phyloP scores from a whole-genome alignment of 2,329 filamentous ascomycete genomes.

The Corniculantispora saksenae region DNA sequence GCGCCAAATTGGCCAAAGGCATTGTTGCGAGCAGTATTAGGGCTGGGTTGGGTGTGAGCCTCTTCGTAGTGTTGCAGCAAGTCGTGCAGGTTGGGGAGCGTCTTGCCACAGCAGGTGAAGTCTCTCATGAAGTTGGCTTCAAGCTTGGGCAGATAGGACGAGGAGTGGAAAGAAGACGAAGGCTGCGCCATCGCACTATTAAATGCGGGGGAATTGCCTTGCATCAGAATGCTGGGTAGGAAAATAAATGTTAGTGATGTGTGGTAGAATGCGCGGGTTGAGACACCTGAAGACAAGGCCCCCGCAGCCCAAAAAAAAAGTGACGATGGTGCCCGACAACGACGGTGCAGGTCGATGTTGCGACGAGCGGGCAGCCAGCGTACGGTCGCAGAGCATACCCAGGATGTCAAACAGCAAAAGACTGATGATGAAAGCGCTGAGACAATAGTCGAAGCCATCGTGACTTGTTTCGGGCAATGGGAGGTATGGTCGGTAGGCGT shows the following conservation, averaged over 20 bases:
- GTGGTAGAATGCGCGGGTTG: slow-evolving; percentile 15
- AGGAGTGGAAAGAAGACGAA: slow-evolving; percentile 97
- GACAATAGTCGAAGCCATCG: not conserved
- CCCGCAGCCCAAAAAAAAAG: slow-evolving; percentile 15
- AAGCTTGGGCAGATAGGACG: slow-evolving; percentile 92
- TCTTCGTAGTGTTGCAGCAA: slow-evolving; percentile 96
- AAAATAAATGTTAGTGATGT: slow-evolving; percentile 26
- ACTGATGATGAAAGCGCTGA: not conserved
- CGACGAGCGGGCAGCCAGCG: not conserved
- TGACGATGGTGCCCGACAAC: not conserved
- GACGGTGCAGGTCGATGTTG: not conserved
- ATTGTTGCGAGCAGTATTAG: slow-evolving; percentile 42
- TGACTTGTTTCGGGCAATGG: slow-evolving; percentile 26
- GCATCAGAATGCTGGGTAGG: slow-evolving; percentile 79
- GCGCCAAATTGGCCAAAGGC: slow-evolving; percentile 42
- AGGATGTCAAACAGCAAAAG: not conserved
- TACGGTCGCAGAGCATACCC: not conserved
- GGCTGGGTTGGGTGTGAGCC: slow-evolving; percentile 73
- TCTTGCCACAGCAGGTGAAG: slow-evolving; percentile 91
- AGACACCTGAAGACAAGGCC: slow-evolving; percentile 6
- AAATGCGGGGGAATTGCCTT: slow-evolving; percentile 86
- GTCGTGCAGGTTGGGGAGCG: slow-evolving; percentile 88
- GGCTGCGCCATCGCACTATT: slow-evolving; percentile 56
- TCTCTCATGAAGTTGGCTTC: slow-evolving; percentile 98
- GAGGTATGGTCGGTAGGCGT: slow-evolving; percentile 17